Base-by-base conservation (phyloP, 225 moss, liverwort and hornwort genomes). In the Polytrichum formosum region DNA sequence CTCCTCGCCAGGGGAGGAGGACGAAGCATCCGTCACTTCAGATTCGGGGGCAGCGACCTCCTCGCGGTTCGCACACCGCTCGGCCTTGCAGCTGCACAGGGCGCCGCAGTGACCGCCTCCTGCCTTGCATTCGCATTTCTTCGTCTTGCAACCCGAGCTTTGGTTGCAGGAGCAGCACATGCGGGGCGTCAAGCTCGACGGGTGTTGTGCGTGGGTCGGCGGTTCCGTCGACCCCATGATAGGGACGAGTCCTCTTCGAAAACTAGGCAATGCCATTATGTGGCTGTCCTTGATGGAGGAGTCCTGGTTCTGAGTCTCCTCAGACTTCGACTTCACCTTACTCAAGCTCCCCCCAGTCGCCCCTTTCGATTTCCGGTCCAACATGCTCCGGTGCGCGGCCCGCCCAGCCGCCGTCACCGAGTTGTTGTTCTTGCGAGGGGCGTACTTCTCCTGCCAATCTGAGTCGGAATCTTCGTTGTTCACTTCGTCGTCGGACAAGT, bases 401-500 rank as follows among this genome's bases (percentile, higher is more conserved):
- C 74, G 81, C 19, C 72, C 77, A 69, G 79, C 77, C 69, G 68
- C 58, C 56, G 75, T 63, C 56, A 26, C 67, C 20, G 53, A 70
- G 31, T 71, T 76, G 58, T 61, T 85, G 22, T 54, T 71, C 75
- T 76, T 79, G 55, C 75, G 75, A 70, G 69, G 73, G 61, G 75
- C 71, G 75, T 85, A 87, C 78, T 85, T 98, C 70, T 85, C 90
- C 69, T 85, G 90, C 91, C 90, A 90, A 79, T 92, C 90, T 81
- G 80, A 85, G 76, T 88, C 91, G 61, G 91, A 93, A 19, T 93
- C 94, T 74, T 91, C 97, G 84, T 92, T 87, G 58, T 94, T 91
- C 71, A 85, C 58, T 67, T 91, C 91, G 71, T 91, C 83, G 68
- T 86, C 86, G 71, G 89, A 89, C 37, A 86, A 64, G 67, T 94